A percentile compares a stretch with the other conserved stretches of the same genome.
Evolutionary conservation across 1,284 basidiomycete genomes (phyloP).

Genomic region (Cryptococcus sp.): DNA sequence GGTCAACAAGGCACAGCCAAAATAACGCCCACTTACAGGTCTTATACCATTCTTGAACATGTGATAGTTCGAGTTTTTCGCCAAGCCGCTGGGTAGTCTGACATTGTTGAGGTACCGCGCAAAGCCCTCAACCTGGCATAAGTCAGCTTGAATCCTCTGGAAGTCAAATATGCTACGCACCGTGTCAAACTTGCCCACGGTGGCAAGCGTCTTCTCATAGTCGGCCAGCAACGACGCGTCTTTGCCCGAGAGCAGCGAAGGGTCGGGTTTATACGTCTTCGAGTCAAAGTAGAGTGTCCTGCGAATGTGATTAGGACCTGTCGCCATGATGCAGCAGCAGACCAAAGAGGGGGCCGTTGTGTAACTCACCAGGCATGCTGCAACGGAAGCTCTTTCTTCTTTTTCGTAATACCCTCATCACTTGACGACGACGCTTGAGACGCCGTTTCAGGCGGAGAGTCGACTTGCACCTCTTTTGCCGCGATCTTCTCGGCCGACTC

Average conservation of each 20-base stretch:
- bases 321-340: not conserved
- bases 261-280: constrained; percentile 68
- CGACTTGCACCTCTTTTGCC: constrained; percentile 5
- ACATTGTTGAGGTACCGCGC: constrained; percentile 95
- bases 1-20: not conserved
- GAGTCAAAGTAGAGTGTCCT: constrained; percentile 89
- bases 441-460: constrained; percentile 10
- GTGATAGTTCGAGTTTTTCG: constrained; percentile 88
- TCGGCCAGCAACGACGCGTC: constrained; percentile 28
- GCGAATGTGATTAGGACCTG: not conserved
- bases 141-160: not conserved
- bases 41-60: constrained; percentile 71
- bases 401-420: constrained; percentile 41
- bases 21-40: constrained; percentile 31
- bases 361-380: constrained; percentile 74
- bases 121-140: constrained; percentile 69
- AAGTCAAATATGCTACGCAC: constrained; percentile 50
- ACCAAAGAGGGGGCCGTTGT: too few relatives aligned
- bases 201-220: constrained; percentile 69
- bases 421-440: constrained; percentile 10
- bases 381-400: constrained; percentile 76
- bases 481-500: not conserved
- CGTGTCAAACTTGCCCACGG: constrained; percentile 75
- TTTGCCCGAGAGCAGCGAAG: constrained; percentile 47
- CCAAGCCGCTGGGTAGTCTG: constrained; percentile 81